Base-by-base conservation (phyloP, 371 early-diverging fungal species). In the Mortierella sp. region DNA sequence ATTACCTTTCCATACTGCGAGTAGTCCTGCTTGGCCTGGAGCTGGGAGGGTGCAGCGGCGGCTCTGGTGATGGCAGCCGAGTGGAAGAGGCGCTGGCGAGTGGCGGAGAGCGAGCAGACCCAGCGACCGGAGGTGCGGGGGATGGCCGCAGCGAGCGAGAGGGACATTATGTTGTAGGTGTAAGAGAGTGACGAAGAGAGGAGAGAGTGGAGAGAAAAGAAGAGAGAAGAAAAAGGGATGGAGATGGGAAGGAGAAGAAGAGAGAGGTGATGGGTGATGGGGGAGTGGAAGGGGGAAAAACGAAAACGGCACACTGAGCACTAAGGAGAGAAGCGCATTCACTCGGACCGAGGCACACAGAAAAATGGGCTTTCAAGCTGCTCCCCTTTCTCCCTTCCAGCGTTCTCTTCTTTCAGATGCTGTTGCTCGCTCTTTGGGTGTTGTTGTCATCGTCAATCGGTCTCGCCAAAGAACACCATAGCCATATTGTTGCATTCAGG, bases 1-100 rank as follows among this genome's bases (percentile, higher is more conserved):
- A 44, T 77, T 84, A 84, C 85, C 85, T 84, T 84, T 75, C 85
- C 85, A 76, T 79, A 86, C 61, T 79, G 81, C 31, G 86, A 86
- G 44, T 70, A 86, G 79, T 86, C 86, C 24, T 59, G 71, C 28
- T 76, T 61, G 16, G 51, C 43, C 64, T 83, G 84, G 43, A 70
- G 78, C 64, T 76, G 61, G 8, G 75, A 51, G 24, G 82, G 50
- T 16, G 76, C 71, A 46, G 73, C 76, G 21, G 85, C 83, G 37
- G 81, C 75, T 37, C 82, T 72, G 67, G 79, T 34, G 64, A 64
- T 44, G 54, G 78, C 77, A 5, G 77, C 55, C 26, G 82, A 73
- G 72, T 86, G 86, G 79, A 86, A 86, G 77, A 81, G 82, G 48
- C 86, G 86, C 75, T 81, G 86, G 50, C 86, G 81, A 59, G 86